A percentile compares a stretch with the other conserved stretches of the same genome.
phyloP scores from a whole-genome alignment of 495 filamentous ascomycete species.

The Acidiella bohemica region DNA sequence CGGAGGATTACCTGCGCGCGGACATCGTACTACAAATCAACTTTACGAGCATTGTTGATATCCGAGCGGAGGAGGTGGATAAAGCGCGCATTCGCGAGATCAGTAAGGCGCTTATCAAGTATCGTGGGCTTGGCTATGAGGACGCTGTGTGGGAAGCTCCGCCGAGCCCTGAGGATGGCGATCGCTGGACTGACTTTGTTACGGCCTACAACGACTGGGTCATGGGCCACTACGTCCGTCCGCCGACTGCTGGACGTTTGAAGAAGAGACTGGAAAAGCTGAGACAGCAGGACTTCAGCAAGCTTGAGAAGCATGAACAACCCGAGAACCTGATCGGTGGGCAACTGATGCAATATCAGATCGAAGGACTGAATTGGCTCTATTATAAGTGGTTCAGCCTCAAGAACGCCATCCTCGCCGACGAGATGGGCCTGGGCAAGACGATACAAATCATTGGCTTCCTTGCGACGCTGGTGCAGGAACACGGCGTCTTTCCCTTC shows the following conservation, averaged over 20 bases:
- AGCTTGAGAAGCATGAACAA: conserved; percentile 57
- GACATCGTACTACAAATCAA: conserved; percentile 79
- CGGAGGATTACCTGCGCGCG: conserved; percentile 66
- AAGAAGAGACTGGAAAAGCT: conserved; percentile 48
- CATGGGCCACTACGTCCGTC: conserved; percentile 53
- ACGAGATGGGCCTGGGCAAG: conserved; percentile 98
- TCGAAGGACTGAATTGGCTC: conserved; percentile 94
- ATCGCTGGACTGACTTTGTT: conserved; percentile 68
- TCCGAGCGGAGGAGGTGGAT: conserved; percentile 44
- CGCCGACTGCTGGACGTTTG: conserved; percentile 39
- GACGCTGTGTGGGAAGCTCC: conserved; percentile 81
- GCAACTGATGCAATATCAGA: conserved; percentile 82
- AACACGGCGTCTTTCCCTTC: conserved; percentile 82
- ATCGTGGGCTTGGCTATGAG: conserved; percentile 88
- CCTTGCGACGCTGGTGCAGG: conserved; percentile 49
- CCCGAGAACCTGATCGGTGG: conserved; percentile 61
- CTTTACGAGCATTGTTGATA: conserved; percentile 43
- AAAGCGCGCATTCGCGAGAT: conserved; percentile 54
- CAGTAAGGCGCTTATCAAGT: conserved; percentile 66
- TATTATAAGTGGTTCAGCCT: conserved; percentile 73
- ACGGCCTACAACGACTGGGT: conserved; percentile 76
- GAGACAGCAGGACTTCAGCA: conserved; percentile 51
- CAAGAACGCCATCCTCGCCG: conserved; percentile 85
- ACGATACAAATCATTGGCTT: conserved; percentile 88
- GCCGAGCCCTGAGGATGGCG: conserved; percentile 49